phyloP scores from a whole-genome alignment of 331 rosid genomes.

The Stylosanthes scabra region DNA sequence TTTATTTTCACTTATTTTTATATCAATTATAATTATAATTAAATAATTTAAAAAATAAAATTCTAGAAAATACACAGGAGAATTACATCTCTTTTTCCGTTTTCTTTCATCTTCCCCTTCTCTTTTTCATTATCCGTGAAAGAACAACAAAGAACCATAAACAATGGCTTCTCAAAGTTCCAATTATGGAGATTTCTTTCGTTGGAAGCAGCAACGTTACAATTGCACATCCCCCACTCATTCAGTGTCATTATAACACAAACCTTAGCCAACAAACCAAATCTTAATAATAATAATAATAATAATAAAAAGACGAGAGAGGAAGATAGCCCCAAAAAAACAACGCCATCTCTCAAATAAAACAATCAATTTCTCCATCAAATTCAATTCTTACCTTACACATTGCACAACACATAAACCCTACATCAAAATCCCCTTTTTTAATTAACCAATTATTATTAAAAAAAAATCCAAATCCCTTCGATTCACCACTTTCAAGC shows the following conservation, averaged over 20 bases:
- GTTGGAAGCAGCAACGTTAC: neutral
- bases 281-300: too few relatives aligned
- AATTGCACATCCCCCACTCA: neutral
- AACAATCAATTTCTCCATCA: neutral
- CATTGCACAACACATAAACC: neutral
- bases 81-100: too few relatives aligned
- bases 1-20: too few relatives aligned
- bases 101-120: too few relatives aligned
- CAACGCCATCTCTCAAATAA: neutral
- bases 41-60: too few relatives aligned
- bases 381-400: neutral
- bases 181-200: neutral
- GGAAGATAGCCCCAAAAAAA: constrained; percentile 1
- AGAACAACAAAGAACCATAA: too few relatives aligned
- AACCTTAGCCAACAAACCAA: neutral
- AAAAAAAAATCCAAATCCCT: neutral
- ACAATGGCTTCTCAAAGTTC: too few relatives aligned
- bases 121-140: too few relatives aligned
- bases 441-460: neutral
- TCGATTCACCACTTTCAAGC: neutral
- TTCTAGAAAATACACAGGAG: too few relatives aligned
- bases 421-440: neutral
- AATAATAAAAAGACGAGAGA: neutral
- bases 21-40: too few relatives aligned
- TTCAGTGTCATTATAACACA: neutral